Percentiles rank a stretch among this genome's conserved stretches.
phyloP scores from a whole-genome alignment of 441 rosid genomes.

The Mallotus repandus region DNA sequence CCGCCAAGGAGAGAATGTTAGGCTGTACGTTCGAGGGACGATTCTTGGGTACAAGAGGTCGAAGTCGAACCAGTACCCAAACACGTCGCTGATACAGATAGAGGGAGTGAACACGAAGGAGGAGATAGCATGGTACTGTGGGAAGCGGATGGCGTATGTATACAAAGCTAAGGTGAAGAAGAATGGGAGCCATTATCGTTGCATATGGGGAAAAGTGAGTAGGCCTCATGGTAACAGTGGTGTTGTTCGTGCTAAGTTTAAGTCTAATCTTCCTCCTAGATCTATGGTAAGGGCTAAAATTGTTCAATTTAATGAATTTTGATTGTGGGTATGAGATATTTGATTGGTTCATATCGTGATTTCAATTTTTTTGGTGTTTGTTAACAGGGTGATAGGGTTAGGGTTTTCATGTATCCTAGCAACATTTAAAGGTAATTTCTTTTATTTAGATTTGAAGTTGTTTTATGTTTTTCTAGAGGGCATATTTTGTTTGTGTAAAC shows the following conservation, averaged over 20 bases:
- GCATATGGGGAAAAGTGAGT: conserved; percentile 87
- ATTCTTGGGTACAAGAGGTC: conserved; percentile 94
- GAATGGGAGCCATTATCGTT: conserved; percentile 72
- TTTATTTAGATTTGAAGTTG: too few species aligned
- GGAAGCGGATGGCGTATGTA: conserved; percentile 80
- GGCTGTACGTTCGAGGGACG: conserved; percentile 88
- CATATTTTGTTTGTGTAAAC: too few species aligned
- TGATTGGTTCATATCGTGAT: not conserved
- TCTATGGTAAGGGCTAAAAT: conserved; percentile 56
- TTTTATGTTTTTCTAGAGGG: too few species aligned
- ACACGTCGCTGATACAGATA: conserved; percentile 72
- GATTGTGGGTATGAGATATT: not conserved
- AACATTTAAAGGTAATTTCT: conserved; percentile 53
- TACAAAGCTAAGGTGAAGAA: conserved; percentile 89
- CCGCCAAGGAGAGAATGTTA: conserved; percentile 77
- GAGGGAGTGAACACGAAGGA: conserved; percentile 91
- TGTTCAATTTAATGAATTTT: not conserved
- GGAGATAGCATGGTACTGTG: conserved; percentile 76
- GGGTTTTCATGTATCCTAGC: conserved; percentile 92
- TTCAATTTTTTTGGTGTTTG: too few species aligned
- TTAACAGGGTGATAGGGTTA: conserved; percentile 59
- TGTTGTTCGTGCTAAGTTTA: conserved; percentile 84
- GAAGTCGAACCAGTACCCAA: conserved; percentile 89
- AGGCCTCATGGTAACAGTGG: conserved; percentile 95
- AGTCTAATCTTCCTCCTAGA: conserved; percentile 79